Evolutionary conservation across 2,329 filamentous ascomycete species (phyloP), one percentile per base, ranked within the genome.

Genomic region (Lecanicillium sp.): DNA sequence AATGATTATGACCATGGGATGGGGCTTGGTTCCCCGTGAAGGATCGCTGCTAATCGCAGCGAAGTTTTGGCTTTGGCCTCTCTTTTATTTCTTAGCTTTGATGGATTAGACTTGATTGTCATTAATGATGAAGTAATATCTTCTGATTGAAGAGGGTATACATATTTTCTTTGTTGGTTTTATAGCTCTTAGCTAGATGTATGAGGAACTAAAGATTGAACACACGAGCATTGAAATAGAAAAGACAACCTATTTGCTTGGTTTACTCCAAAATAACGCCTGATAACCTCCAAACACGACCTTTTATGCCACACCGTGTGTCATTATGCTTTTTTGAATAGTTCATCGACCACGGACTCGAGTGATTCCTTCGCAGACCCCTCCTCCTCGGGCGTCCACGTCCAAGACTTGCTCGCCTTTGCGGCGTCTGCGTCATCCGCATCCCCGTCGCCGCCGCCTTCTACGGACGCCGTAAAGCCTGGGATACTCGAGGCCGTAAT

Each of bases 371-470:
- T 61, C 56, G 42, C 54, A 44, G 14, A 43, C 32, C 0, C 35
- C 23, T 44, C 38, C 14, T 36, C 50, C 12, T 52, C 50, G 1
- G 52, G 49, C 1, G 58, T 52, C 66, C 65, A 69, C 5, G 49
- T 54, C 65, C 66, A 67, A 9, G 53, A 55, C 36, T 51, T 55
- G 17, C 49, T 49, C 3, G n/a, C n/a, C n/a, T n/a, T n/a, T n/a
- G n/a, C n/a, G n/a, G n/a, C n/a, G n/a, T 37, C 36, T 3, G 49
- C 43, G 15, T n/a, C 4, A 11, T 9, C 29, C 12, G 24, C 17
- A 7, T 20, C 30, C 29, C 19, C 36, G 9, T 17, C 53, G 2
- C 52, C 50, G 5, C 55, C 48, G n/a, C 51, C 38, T 9, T 51
- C 30, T 26, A 55, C 53, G 5, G 52, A 55, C 21, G 54, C 56